phyloP scores from a whole-genome alignment of 306 rosid genomes.

The Pterocarpus santalinus region DNA sequence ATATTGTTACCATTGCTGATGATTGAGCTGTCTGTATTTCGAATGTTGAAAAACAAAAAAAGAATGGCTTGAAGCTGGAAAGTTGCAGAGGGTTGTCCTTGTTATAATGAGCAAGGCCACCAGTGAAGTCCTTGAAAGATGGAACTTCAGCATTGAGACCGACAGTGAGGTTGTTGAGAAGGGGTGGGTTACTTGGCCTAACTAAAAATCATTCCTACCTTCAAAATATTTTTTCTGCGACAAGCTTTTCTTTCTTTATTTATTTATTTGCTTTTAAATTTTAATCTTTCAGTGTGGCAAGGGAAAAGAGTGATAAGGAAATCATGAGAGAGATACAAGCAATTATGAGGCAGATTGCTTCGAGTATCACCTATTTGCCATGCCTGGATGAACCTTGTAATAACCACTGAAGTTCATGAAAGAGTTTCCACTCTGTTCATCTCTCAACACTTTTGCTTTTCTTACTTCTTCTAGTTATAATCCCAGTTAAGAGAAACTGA shows the following conservation, averaged over 20 bases:
- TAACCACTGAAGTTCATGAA: conserved; percentile 15
- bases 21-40: conserved; percentile 30
- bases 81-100: conserved; percentile 92
- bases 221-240: background rate
- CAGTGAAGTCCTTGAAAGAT: conserved; percentile 91
- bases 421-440: background rate
- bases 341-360: conserved; percentile 98
- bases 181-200: conserved; percentile 74
- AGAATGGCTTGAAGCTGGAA: conserved; percentile 99
- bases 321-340: conserved; percentile 99
- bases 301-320: conserved; percentile 98
- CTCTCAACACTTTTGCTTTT: background rate
- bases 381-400: conserved; percentile 96
- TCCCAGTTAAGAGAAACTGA: background rate
- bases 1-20: conserved; percentile 14
- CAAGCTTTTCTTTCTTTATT: background rate
- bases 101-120: conserved; percentile 74
- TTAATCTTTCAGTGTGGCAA: conserved; percentile 63
- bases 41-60: conserved; percentile 58
- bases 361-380: conserved; percentile 97
- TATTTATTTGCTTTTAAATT: background rate
- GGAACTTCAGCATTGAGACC: conserved; percentile 98
- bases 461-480: background rate
- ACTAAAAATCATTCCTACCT: conserved; percentile 6
- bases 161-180: conserved; percentile 85